phyloP scores from a whole-genome alignment of 2,329 filamentous ascomycete genomes.

The Trichoderma gracile region DNA sequence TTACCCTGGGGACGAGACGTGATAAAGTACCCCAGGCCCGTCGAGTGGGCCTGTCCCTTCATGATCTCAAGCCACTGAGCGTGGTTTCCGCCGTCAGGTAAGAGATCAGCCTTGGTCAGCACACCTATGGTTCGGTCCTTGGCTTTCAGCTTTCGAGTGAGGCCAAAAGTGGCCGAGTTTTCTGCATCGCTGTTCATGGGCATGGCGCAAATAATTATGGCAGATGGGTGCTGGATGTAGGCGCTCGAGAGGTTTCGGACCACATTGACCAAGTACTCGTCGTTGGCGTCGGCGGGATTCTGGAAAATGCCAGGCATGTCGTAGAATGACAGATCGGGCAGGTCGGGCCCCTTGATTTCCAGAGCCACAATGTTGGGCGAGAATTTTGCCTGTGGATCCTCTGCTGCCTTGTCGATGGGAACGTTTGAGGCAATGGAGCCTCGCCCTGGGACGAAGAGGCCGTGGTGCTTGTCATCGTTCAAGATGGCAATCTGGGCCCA shows the following conservation, averaged over 20 bases:
- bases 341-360: constrained; percentile 68
- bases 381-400: constrained; percentile 63
- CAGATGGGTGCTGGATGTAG: constrained; percentile 69
- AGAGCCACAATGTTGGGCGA: constrained; percentile 80
- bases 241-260: constrained; percentile 69
- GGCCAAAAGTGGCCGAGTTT: constrained; percentile 68
- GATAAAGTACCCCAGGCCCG: constrained; percentile 77
- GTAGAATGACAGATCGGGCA: constrained; percentile 78
- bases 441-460: constrained; percentile 56
- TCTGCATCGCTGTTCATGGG: constrained; percentile 78
- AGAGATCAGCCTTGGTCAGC: constrained; percentile 80
- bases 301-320: constrained; percentile 83
- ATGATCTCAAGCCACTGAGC: constrained; percentile 66
- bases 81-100: constrained; percentile 53
- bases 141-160: constrained; percentile 61
- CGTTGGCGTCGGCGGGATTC: constrained; percentile 62
- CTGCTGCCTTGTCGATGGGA: constrained; percentile 40
- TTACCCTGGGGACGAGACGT: constrained; percentile 66
- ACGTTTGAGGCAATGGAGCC: constrained; percentile 44
- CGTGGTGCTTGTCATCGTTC: constrained; percentile 60
- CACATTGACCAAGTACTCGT: constrained; percentile 69
- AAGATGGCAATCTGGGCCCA: constrained; percentile 78
- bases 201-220: constrained; percentile 75
- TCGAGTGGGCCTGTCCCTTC: constrained; percentile 57
- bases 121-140: constrained; percentile 68